Conservation (phyloP, 306 rosid species). For the Rosa multiflora region DNA sequence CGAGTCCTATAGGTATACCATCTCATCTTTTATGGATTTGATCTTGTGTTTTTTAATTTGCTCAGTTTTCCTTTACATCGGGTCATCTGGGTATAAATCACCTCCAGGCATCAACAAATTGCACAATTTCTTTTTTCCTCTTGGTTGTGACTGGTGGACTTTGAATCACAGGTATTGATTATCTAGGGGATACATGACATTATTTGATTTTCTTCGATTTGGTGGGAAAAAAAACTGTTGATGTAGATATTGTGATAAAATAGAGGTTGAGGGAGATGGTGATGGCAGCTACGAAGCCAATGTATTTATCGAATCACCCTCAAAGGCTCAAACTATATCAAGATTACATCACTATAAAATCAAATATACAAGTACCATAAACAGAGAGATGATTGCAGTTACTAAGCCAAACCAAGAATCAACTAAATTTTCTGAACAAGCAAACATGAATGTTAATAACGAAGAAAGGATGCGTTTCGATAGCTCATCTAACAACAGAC, state of each 20-base stretch:
- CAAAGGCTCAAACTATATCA: background rate
- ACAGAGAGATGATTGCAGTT: background rate
- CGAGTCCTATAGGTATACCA: background rate
- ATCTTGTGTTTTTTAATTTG: background rate
- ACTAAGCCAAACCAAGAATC: background rate
- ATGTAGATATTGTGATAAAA: background rate
- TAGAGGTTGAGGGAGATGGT: background rate
- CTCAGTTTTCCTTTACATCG: background rate
- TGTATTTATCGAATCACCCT: no score
- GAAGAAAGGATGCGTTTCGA: background rate
- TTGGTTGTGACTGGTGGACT: background rate
- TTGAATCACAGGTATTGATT: no score
- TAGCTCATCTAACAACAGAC: constrained; percentile 1
- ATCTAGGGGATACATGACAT: no score
- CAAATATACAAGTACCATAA: no score
- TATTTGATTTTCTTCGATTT: background rate
- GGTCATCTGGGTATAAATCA: background rate
- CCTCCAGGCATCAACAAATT: background rate
- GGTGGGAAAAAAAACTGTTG: background rate
- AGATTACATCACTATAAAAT: background rate
- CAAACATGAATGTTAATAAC: background rate
- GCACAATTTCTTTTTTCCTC: no score
- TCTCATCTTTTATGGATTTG: background rate
- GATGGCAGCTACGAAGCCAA: background rate
- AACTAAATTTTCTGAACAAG: background rate